Conservation (phyloP, 352 stramenopile genomes). For the Pythium chondricola region DNA sequence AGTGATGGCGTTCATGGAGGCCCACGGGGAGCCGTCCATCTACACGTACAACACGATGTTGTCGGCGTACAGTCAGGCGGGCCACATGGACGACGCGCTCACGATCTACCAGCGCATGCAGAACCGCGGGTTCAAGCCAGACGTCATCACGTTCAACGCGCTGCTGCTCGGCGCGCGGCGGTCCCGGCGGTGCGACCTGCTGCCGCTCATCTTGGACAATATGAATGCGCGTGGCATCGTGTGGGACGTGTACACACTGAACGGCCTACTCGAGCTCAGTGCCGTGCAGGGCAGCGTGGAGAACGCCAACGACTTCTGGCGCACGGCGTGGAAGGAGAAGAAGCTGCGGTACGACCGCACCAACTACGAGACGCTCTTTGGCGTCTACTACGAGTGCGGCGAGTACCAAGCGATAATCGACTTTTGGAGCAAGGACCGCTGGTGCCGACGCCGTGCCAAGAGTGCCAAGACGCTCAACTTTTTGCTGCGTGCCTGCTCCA, state of each 20-base stretch:
- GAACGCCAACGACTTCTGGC: slow-evolving; percentile 54
- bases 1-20: slow-evolving; percentile 61
- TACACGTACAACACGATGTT: slow-evolving; percentile 85
- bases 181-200: slow-evolving; percentile 38
- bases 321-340: slow-evolving; percentile 32
- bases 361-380: slow-evolving; percentile 73
- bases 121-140: slow-evolving; percentile 25
- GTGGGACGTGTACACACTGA: slow-evolving; percentile 77
- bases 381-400: slow-evolving; percentile 54
- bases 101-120: slow-evolving; percentile 44
- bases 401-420: slow-evolving; percentile 43
- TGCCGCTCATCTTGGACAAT: slow-evolving; percentile 45
- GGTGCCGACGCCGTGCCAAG: slow-evolving; percentile 58
- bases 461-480: slow-evolving; percentile 80
- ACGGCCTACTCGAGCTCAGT: slow-evolving; percentile 66
- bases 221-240: slow-evolving; percentile 38
- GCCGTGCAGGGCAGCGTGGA: slow-evolving; percentile 30
- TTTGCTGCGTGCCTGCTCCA: slow-evolving; percentile 52
- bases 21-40: slow-evolving; percentile 46
- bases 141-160: slow-evolving; percentile 67
- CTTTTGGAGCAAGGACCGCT: slow-evolving; percentile 49
- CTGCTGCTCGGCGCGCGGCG: slow-evolving; percentile 53
- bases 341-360: slow-evolving; percentile 46
- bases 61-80: slow-evolving; percentile 64
- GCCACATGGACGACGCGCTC: slow-evolving; percentile 57